A percentile compares a stretch with the other conserved stretches of the same genome.
phyloP scores from a whole-genome alignment of 2,329 filamentous ascomycete genomes.

The Ceratocystis diversiconidia region DNA sequence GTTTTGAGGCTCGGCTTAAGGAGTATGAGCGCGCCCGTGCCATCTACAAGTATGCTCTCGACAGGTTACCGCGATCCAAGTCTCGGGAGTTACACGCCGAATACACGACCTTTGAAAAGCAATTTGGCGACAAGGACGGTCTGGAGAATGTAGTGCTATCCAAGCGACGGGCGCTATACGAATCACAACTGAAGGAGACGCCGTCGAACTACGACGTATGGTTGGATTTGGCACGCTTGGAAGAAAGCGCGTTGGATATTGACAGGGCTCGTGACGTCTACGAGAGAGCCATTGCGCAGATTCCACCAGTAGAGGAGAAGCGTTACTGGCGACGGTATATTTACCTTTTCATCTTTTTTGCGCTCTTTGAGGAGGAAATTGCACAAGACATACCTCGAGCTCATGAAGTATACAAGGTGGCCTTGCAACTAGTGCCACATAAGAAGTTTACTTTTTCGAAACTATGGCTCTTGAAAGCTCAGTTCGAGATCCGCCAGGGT shows the following conservation, averaged over 20 bases:
- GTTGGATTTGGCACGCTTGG: slow-evolving; percentile 87
- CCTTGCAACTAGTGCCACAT: slow-evolving; percentile 76
- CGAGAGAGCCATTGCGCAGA: slow-evolving; percentile 86
- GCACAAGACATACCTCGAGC: slow-evolving; percentile 65
- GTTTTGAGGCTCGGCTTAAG: slow-evolving; percentile 86
- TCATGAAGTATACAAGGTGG: slow-evolving; percentile 80
- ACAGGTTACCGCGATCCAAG: slow-evolving; percentile 77
- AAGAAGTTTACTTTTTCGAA: slow-evolving; percentile 97
- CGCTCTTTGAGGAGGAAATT: slow-evolving; percentile 84
- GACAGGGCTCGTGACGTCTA: slow-evolving; percentile 85
- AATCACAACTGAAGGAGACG: slow-evolving; percentile 86
- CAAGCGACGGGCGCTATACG: slow-evolving; percentile 83
- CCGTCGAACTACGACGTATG: slow-evolving; percentile 93
- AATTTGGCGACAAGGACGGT: slow-evolving; percentile 84
- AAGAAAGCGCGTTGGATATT: slow-evolving; percentile 69
- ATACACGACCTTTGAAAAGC: slow-evolving; percentile 96
- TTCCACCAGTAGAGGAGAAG: slow-evolving; percentile 91
- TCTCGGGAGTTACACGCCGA: slow-evolving; percentile 77
- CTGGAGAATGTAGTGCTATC: slow-evolving; percentile 93
- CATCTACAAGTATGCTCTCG: slow-evolving; percentile 93
- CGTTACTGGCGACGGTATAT: slow-evolving; percentile 95
- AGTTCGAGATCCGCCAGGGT: slow-evolving; percentile 82
- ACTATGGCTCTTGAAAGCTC: slow-evolving; percentile 83
- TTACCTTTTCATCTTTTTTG: slow-evolving; percentile 96
- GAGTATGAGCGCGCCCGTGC: slow-evolving; percentile 87